Base-by-base conservation (phyloP, 805 yeast species). In the Pichia manshurica region DNA sequence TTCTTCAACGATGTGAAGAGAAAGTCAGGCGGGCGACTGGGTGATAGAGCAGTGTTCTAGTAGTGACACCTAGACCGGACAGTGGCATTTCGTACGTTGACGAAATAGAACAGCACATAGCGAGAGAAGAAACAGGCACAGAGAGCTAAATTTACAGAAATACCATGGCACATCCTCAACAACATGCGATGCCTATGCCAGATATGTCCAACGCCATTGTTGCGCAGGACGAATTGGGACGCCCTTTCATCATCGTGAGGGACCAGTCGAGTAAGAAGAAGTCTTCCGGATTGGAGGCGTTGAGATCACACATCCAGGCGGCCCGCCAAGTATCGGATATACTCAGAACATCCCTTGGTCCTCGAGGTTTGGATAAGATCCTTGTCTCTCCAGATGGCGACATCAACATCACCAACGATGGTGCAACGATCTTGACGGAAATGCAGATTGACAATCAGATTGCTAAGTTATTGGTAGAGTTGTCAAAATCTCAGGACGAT, bases 191-290 rank as follows among this genome's bases (percentile, higher is more conserved):
- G 67, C 70, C 68, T 40, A 77, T 81, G 85, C 96, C 96, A 36
- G 99, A 93, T 67, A 74, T 93, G 77, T 90, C 98, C 57, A 93
- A 95, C 62, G 99, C 99, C 68, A 89, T 93, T 59, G 88, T 93
- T 73, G 98, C 99, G 3, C 99, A 91, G 69, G 99, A 93, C 66
- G 99, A 93, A 68, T 87, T 86, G 90, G 99, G 99, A 19, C 83
- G 99, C 68, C 99, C 99, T 19, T 88, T 93, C 65, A 91, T 93
- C 63, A 93, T 93, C 64, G 99, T 93, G 46, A 81, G 93, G 65
- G 99, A 93, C 51, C 75, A 71, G 50, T 74, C 73, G 4, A 59
- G 62, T 35, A 71, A 71, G 53, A 62, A 66, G 49, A 75, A 90
- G 64, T 73, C 78, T 9, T 89, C 84, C 56, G 95, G 95, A 23